A percentile compares a stretch with the other conserved stretches of the same genome.
phyloP scores from a whole-genome alignment of 768 basidiomycete genomes.

The Suillus alpinus region DNA sequence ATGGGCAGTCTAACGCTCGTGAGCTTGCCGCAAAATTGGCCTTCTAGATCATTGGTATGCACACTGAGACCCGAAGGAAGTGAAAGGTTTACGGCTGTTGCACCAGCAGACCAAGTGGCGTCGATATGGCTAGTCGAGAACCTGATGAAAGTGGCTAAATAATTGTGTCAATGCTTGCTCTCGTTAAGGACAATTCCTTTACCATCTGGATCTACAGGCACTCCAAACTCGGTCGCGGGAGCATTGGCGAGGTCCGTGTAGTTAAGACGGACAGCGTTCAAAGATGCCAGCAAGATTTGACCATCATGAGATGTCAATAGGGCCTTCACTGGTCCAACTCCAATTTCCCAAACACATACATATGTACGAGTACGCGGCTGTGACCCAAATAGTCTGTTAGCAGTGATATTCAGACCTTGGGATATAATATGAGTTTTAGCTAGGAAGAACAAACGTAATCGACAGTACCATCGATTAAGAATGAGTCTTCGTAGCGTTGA shows the following conservation, averaged over 20 bases:
- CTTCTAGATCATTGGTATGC: slow-evolving; percentile 75
- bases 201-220: slow-evolving; percentile 78
- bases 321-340: slow-evolving; percentile 61
- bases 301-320: slow-evolving; percentile 54
- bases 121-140: slow-evolving; percentile 55
- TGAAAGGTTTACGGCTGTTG: slow-evolving; percentile 51
- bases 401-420: slow-evolving; percentile 74
- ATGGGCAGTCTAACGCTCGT: slow-evolving; percentile 57
- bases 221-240: slow-evolving; percentile 65
- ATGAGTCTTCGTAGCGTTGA: slow-evolving; percentile 24
- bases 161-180: slow-evolving; percentile 8
- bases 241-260: slow-evolving; percentile 78
- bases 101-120: slow-evolving; percentile 50
- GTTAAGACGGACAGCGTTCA: slow-evolving; percentile 61
- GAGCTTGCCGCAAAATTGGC: slow-evolving; percentile 62
- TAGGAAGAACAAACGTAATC: background rate
- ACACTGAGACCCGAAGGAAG: slow-evolving; percentile 60
- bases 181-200: slow-evolving; percentile 19
- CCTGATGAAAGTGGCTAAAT: slow-evolving; percentile 81
- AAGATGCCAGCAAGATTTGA: slow-evolving; percentile 48
- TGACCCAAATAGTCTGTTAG: slow-evolving; percentile 87
- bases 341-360: slow-evolving; percentile 90
- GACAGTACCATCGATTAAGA: slow-evolving; percentile 50
- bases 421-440: background rate
- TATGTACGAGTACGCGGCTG: slow-evolving; percentile 83